Evolutionary conservation across 805 yeast species (phyloP), one percentile per base, ranked within the genome.

Genomic region (Tetrapisispora fleetii): DNA sequence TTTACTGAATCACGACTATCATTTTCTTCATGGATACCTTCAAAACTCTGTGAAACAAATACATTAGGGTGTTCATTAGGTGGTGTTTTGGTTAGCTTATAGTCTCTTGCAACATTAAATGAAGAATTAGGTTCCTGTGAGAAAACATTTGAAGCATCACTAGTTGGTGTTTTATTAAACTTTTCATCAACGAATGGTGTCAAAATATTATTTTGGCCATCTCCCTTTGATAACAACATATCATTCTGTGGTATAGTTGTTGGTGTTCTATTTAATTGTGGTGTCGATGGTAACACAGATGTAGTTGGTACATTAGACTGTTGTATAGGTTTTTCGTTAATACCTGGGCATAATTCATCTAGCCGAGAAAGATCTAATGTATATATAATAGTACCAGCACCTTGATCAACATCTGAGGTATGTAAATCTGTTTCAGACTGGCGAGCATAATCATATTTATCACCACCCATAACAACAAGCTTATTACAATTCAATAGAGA

Each of bases 391-490:
- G 80, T 80, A 45, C 83, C 86, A 54, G 61, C 73, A 47, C 78
- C 78, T 57, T 77, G 74, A 53, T 70, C 78, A 10, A 67, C 69
- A 48, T 71, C 77, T 44, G 77, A 73, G 16, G 80, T 77, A 48
- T 78, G 79, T 49, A 76, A 69, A 59, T 79, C 71, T 7, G 67
- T 70, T 50, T 72, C 74, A 24, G 72, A 72, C 27, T 69, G 61
- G 41, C 68, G 65, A 8, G 82, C 80, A 58, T 77, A 81, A 60
- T 85, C 91, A 53, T 79, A 76, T 55, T 80, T 77, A 65, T 88
- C 95, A 50, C 99, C 98, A 40, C 99, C 99, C 85, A 95, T 82
- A 16, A 91, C 78, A 13, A 90, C 62, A 35, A 91, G 60, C 65
- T 82, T 85, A 58, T 86, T 79, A 52, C 78, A 78, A 24, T 73